phyloP scores from a whole-genome alignment of 2,329 filamentous ascomycete genomes.

The Claviceps capensis region DNA sequence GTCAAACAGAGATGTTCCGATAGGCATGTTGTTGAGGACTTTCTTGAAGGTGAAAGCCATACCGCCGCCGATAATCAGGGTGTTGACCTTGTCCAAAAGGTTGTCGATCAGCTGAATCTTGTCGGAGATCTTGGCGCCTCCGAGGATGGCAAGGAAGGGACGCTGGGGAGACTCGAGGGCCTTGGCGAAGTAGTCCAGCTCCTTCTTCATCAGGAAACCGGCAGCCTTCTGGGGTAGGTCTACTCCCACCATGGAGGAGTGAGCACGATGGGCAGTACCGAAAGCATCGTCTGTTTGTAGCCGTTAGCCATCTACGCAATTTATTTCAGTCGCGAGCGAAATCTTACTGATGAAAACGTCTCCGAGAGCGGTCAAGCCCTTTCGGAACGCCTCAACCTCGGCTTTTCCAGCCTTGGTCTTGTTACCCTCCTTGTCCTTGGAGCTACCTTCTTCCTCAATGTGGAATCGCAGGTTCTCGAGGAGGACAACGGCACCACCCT shows the following conservation, averaged over 20 bases:
- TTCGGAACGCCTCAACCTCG: conserved; percentile 85
- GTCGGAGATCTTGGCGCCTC: conserved; percentile 96
- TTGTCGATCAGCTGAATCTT: conserved; percentile 99
- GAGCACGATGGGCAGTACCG: conserved; percentile 92
- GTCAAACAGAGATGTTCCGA: conserved; percentile 85
- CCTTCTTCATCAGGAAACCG: conserved; percentile 99
- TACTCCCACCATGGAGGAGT: conserved; percentile 98
- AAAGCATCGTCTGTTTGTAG: conserved; percentile 72
- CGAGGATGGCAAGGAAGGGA: conserved; percentile 96
- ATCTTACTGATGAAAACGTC: conserved; percentile 89
- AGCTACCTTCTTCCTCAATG: conserved; percentile 92
- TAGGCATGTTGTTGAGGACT: conserved; percentile 80
- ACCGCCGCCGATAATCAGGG: conserved; percentile 85
- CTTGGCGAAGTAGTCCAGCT: conserved; percentile 98
- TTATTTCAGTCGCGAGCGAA: not conserved
- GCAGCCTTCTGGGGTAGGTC: conserved; percentile 93
- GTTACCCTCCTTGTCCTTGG: conserved; percentile 85
- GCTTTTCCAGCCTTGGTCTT: conserved; percentile 96
- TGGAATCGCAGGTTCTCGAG: conserved; percentile 98
- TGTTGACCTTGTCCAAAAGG: conserved; percentile 94
- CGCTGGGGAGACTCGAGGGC: conserved; percentile 86
- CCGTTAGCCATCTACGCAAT: conserved; percentile 10
- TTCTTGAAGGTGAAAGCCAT: conserved; percentile 99
- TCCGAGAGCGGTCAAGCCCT: conserved; percentile 84
- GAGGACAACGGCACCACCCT: conserved; percentile 70